phyloP scores from a whole-genome alignment of 495 filamentous ascomycete species.

The Annulohypoxylon maeteangense region DNA sequence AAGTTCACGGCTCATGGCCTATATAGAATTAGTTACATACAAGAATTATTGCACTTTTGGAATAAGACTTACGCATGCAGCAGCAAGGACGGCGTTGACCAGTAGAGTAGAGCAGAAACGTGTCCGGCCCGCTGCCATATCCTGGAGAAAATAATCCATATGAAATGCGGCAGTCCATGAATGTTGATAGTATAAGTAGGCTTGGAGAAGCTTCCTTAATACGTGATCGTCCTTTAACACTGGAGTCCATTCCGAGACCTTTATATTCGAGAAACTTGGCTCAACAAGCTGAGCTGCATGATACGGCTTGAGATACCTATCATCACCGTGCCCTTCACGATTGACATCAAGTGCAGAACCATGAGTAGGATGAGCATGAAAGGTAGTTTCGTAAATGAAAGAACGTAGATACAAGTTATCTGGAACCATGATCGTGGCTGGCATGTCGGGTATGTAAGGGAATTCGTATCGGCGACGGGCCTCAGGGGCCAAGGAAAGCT shows the following conservation, averaged over 20 bases:
- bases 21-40: background rate
- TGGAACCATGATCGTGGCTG: constrained; percentile 40
- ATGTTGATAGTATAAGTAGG: constrained; percentile 54
- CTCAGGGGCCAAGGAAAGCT: constrained; percentile 53
- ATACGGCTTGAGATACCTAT: constrained; percentile 52
- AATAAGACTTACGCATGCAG: constrained; percentile 51
- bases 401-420: constrained; percentile 54
- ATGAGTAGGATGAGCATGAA: constrained; percentile 18
- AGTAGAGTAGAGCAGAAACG: constrained; percentile 54
- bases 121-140: constrained; percentile 44
- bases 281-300: constrained; percentile 47
- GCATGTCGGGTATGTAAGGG: constrained; percentile 54
- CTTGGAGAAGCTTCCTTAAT: constrained; percentile 48
- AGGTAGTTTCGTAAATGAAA: constrained; percentile 47
- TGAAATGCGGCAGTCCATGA: constrained; percentile 51
- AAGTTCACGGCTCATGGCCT: constrained; percentile 50
- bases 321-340: constrained; percentile 28
- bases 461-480: constrained; percentile 54
- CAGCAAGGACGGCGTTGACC: constrained; percentile 51
- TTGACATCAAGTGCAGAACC: constrained; percentile 13
- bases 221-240: constrained; percentile 49
- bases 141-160: constrained; percentile 52
- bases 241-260: constrained; percentile 51
- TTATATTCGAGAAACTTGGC: constrained; percentile 46
- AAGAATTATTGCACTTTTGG: too few relatives aligned